Conservation (phyloP, 169 alveolate species). For the Cryptosporidium bovis region DNA sequence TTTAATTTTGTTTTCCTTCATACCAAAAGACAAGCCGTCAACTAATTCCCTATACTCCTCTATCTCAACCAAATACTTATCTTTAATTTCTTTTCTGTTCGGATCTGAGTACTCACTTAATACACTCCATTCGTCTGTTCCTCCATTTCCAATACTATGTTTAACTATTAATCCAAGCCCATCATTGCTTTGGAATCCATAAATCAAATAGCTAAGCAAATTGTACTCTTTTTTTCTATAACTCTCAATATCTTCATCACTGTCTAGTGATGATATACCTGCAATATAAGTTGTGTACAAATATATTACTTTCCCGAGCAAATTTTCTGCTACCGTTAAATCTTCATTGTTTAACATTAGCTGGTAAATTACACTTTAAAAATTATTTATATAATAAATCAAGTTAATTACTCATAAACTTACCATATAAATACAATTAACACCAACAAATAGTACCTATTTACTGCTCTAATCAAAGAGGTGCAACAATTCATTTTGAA, state of each 20-base stretch:
- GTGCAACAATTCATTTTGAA: no score
- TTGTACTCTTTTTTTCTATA: conserved; percentile 18
- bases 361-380: conserved; percentile 1
- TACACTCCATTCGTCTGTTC: conserved; percentile 19
- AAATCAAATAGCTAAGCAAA: conserved; percentile 3
- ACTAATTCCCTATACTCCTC: conserved; percentile 18
- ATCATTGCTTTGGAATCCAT: background rate
- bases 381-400: background rate
- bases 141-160: conserved; percentile 60
- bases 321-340: background rate
- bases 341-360: background rate
- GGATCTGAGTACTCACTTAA: background rate
- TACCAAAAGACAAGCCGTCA: conserved; percentile 24
- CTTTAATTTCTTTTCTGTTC: no score
- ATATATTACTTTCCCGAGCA: conserved; percentile 33
- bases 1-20: background rate
- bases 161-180: conserved; percentile 34
- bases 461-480: no score
- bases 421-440: no score
- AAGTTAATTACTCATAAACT: no score
- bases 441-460: no score
- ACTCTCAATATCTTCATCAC: conserved; percentile 18
- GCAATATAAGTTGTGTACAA: conserved; percentile 7
- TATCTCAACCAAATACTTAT: background rate
- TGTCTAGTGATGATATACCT: background rate